Percentiles rank a stretch among this genome's conserved stretches.
These are phyloP conservation scores for Biscogniauxia marginata DNA, from an alignment of 2,329 filamentous ascomycete genomes.

Conservation along the genomic window DNA sequence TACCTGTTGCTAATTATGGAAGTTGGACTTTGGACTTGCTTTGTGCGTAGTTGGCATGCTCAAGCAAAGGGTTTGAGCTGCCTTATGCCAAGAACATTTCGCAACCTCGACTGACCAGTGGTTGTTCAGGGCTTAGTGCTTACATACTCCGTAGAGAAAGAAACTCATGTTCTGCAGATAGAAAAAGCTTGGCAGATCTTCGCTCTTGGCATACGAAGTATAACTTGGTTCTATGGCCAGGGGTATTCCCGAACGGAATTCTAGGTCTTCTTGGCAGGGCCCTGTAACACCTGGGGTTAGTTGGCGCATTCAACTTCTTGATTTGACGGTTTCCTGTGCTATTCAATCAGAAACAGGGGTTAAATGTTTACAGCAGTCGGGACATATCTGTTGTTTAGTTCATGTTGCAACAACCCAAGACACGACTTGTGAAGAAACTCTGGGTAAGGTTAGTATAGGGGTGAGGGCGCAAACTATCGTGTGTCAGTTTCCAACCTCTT, in stretches of 20 bases:
- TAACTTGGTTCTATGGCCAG: background rate
- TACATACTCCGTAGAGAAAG: background rate
- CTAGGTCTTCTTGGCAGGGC: background rate
- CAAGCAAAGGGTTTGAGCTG: conserved; percentile 1
- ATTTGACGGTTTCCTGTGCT: too few relatives aligned
- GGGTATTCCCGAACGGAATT: background rate
- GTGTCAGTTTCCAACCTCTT: background rate
- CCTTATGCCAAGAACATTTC: conserved; percentile 1
- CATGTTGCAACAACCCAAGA: background rate
- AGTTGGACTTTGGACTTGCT: too few relatives aligned
- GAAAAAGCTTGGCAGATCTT: background rate
- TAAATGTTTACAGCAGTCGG: too few relatives aligned
- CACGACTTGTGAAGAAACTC: background rate
- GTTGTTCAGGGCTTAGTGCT: background rate
- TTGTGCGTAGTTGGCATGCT: too few relatives aligned
- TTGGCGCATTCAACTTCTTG: background rate
- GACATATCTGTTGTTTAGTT: too few relatives aligned
- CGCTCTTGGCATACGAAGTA: background rate
- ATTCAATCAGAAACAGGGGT: too few relatives aligned
- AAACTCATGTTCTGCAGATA: background rate
- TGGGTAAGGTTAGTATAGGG: background rate
- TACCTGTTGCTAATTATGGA: too few relatives aligned
- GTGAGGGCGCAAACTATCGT: background rate
- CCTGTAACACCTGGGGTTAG: background rate
- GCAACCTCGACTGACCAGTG: background rate